Base-by-base conservation (phyloP, 2,329 filamentous ascomycete genomes). In the Clonostachys rosea region DNA sequence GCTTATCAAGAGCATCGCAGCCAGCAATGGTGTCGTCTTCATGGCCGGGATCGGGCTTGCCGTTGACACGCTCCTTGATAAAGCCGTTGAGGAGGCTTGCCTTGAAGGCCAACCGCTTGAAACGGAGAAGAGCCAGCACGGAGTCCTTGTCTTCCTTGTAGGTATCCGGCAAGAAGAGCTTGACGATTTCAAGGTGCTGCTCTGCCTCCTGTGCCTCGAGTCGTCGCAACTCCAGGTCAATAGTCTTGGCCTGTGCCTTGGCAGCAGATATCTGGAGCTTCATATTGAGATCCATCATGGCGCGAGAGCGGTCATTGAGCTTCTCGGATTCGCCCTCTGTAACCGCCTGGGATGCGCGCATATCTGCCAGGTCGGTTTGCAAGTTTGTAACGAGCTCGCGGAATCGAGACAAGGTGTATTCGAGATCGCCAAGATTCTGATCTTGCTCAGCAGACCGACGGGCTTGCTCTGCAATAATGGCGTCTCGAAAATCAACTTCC, bases 241-340 rank as follows among this genome's bases (percentile, higher is more conserved):
- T 95, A 0, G 91, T 91, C 71, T 96, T 97, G 59, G 89, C 85
- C 64, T 96, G 92, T 4, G 92, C 87, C 71, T 96, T 96, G 39
- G 90, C 81, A 11, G 91, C 91, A 12, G 91, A 95, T 47, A 88
- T 81, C 60, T 96, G 92, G 40, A 99, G 78, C 68, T 95, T 95
- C 78, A 92, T 81, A 66, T 97, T 97, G 42, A 99, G 78, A 59
- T 99, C 92, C 81, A 96, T 88, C 86, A 99, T 95, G 46, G 92
- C 91, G 52, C 91, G 83, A 41, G 92, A 95, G 52, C 90, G 87
- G 57, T 82, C 88, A 54, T 86, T 91, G 47, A 97, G 81, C 64
- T 97, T 90, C 62, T 91, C 91, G 1, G 92, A 91, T 64, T 97
- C 91, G 14, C 86, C 86, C 65, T 97, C 94, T 1, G 91, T 95